Conservation (phyloP, 1,284 basidiomycete species). For the Tremellales sp. region DNA sequence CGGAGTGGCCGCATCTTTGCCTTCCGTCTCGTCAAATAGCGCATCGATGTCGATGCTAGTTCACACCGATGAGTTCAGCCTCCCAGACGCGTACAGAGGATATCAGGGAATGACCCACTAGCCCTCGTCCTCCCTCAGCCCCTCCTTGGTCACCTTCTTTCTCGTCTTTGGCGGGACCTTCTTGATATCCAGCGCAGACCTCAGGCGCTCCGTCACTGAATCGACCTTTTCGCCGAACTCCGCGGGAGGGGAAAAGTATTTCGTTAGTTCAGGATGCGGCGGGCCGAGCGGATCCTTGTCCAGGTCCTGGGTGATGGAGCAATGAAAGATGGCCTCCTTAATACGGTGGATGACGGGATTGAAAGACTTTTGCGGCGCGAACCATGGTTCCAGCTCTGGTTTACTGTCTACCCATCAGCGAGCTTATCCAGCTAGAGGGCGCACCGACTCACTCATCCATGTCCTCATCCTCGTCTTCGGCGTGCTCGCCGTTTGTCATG, state of each 20-base stretch:
- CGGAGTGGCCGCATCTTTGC: not conserved
- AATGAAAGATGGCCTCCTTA: constrained; percentile 88
- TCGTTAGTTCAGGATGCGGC: constrained; percentile 75
- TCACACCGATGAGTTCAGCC: constrained; percentile 5
- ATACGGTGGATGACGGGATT: constrained; percentile 87
- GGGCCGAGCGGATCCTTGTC: constrained; percentile 70
- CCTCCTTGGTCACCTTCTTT: constrained; percentile 55
- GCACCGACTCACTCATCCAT: constrained; percentile 16
- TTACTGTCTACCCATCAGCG: constrained; percentile 1
- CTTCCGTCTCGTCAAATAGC: constrained; percentile 29
- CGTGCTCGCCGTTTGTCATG: no score
- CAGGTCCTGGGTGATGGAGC: constrained; percentile 70
- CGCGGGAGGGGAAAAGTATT: constrained; percentile 75
- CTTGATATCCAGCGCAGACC: constrained; percentile 66
- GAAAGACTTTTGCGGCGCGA: constrained; percentile 68
- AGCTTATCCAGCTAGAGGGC: not conserved
- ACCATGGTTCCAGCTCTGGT: constrained; percentile 66
- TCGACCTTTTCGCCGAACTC: constrained; percentile 61
- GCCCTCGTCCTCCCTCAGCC: constrained; percentile 38
- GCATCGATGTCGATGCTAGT: constrained; percentile 48
- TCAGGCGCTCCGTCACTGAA: constrained; percentile 60
- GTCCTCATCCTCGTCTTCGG: constrained; percentile 15
- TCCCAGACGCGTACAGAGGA: constrained; percentile 47
- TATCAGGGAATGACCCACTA: constrained; percentile 26
- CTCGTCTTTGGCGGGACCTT: constrained; percentile 34